phyloP scores from a whole-genome alignment of 177 flowering plant genomes.

The Telopea speciosissima region DNA sequence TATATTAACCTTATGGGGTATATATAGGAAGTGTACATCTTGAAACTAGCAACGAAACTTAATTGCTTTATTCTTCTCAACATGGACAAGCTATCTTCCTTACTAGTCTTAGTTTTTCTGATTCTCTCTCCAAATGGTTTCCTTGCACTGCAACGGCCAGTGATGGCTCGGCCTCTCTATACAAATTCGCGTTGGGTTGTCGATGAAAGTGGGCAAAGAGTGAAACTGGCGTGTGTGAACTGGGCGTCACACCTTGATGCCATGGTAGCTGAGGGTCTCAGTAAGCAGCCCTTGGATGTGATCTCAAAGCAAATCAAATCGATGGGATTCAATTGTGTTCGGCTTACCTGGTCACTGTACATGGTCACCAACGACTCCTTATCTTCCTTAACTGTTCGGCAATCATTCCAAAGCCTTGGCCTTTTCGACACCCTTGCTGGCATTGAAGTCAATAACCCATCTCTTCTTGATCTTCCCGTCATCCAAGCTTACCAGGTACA shows the following conservation, averaged over 20 bases:
- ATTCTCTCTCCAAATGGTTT: background rate
- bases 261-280: background rate
- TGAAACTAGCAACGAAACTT: too few species aligned
- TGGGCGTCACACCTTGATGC: background rate
- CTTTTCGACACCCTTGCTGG: slow-evolving; percentile 52
- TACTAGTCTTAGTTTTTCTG: background rate
- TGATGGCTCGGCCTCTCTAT: background rate
- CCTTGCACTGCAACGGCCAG: background rate
- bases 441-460: slow-evolving; percentile 59
- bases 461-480: slow-evolving; percentile 58
- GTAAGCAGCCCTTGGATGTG: background rate
- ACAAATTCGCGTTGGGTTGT: background rate
- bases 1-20: too few species aligned
- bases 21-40: too few species aligned
- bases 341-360: background rate
- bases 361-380: background rate
- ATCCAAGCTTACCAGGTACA: slow-evolving; percentile 68
- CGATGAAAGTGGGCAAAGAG: background rate
- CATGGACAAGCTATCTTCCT: background rate
- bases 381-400: slow-evolving; percentile 39
- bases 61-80: too few species aligned
- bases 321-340: background rate
- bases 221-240: background rate
- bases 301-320: background rate
- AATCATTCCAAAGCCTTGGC: slow-evolving; percentile 51